A percentile compares a stretch with the other conserved stretches of the same genome.
Conservation (phyloP, 2,329 filamentous ascomycete genomes). For the Aspergillus ibericus region DNA sequence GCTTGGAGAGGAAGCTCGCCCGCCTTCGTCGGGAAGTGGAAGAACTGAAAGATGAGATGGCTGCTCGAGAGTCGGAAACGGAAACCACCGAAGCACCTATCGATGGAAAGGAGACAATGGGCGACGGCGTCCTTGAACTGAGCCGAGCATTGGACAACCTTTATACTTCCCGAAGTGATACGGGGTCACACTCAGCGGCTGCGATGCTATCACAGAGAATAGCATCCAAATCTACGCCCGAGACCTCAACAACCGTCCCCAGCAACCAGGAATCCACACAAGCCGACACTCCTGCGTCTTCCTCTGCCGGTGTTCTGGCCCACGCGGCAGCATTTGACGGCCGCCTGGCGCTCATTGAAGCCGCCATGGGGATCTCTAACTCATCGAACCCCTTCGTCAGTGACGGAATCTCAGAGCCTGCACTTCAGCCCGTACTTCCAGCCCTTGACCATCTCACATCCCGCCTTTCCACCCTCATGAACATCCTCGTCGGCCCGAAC, state of each 20-base stretch:
- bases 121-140: constrained; percentile 65
- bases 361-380: constrained; percentile 74
- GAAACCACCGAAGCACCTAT: constrained; percentile 48
- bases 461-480: constrained; percentile 72
- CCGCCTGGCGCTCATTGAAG: constrained; percentile 75
- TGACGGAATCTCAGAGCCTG: constrained; percentile 51
- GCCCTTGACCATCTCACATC: constrained; percentile 77
- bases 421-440: constrained; percentile 69
- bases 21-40: constrained; percentile 80
- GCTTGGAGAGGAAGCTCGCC: constrained; percentile 74
- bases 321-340: constrained; percentile 86
- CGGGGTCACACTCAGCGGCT: constrained; percentile 34
- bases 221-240: constrained; percentile 14
- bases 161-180: constrained; percentile 31
- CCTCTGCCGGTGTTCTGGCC: constrained; percentile 59
- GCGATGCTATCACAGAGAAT: constrained; percentile 38
- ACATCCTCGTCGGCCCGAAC: constrained; percentile 40
- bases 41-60: constrained; percentile 61
- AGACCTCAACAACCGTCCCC: constrained; percentile 4
- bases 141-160: constrained; percentile 72
- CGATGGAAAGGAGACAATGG: constrained; percentile 43
- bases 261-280: constrained; percentile 11
- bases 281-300: constrained; percentile 7
- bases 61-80: constrained; percentile 52
- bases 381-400: constrained; percentile 58